Percentiles rank a stretch among this genome's conserved stretches.
Evolutionary conservation across 169 alveolate species (phyloP).

Genomic region (Plasmodium inui): DNA sequence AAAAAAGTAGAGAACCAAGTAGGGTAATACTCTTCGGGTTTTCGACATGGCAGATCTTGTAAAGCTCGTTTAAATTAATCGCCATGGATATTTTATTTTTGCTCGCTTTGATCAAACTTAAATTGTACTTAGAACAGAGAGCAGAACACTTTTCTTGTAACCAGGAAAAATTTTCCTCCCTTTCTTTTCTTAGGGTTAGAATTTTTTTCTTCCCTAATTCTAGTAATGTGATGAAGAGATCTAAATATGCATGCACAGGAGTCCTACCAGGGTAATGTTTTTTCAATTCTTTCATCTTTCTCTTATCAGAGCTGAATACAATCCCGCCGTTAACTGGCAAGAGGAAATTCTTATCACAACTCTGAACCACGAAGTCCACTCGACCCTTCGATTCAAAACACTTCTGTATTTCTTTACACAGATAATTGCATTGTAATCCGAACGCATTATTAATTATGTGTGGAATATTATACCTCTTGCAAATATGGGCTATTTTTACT

Average conservation of each 20-base stretch:
- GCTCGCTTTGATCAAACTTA: conserved; percentile 40
- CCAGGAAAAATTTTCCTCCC: conserved; percentile 63
- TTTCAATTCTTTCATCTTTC: conserved; percentile 29
- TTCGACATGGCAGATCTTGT: conserved; percentile 1
- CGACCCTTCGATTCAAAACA: conserved; percentile 55
- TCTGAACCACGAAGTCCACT: conserved; percentile 64
- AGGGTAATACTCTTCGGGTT: conserved; percentile 31
- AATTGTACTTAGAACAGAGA: conserved; percentile 53
- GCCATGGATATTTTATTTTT: conserved; percentile 72
- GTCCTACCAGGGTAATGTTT: conserved; percentile 73
- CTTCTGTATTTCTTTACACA: conserved; percentile 66
- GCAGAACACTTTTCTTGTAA: background rate
- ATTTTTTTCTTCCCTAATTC: conserved; percentile 68
- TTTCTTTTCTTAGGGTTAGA: conserved; percentile 36
- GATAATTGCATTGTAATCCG: conserved; percentile 65
- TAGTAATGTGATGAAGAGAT: conserved; percentile 58
- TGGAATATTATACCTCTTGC: conserved; percentile 44
- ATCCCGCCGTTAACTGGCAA: conserved; percentile 71
- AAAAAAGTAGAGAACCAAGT: conserved; percentile 66
- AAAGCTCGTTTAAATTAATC: conserved; percentile 40
- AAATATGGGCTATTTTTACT: conserved; percentile 50
- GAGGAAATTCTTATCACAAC: conserved; percentile 75
- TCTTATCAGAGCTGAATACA: conserved; percentile 27
- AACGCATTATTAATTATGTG: conserved; percentile 67
- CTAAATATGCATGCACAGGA: conserved; percentile 72